Evolutionary conservation across 2,329 filamentous ascomycete genomes (phyloP).

Genomic region (Exophiala xenobiotica): DNA sequence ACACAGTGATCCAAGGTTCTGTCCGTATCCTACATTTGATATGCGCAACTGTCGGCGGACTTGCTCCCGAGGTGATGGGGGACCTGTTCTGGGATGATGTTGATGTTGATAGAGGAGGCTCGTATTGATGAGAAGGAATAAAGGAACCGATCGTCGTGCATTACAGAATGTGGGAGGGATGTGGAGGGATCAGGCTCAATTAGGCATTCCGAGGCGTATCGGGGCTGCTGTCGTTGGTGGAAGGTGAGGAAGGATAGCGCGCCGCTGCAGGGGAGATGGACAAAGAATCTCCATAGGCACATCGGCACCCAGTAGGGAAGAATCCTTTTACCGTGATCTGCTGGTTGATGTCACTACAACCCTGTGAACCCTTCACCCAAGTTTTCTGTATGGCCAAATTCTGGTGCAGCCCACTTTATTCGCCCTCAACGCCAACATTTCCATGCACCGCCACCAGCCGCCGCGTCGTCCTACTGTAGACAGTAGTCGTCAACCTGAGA

Average conservation of each 20-base stretch:
- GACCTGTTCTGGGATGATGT: no score
- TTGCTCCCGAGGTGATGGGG: no score
- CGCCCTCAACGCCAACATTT: not conserved
- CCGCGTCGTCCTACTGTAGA: no score
- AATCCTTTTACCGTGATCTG: not conserved
- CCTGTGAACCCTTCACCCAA: not conserved
- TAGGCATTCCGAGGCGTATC: not conserved
- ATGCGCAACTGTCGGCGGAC: no score
- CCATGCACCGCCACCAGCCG: constrained; percentile 13
- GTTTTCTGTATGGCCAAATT: not conserved
- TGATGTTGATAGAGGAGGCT: no score
- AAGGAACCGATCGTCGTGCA: no score
- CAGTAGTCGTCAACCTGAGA: no score
- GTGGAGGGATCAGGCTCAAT: not conserved
- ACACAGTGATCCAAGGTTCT: no score
- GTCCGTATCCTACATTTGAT: no score
- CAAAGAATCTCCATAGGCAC: not conserved
- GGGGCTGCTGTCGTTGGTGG: not conserved
- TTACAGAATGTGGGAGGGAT: no score
- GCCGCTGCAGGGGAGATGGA: not conserved
- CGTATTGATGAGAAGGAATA: not conserved
- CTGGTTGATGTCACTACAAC: constrained; percentile 1
- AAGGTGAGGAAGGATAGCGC: not conserved
- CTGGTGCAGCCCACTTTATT: constrained; percentile 1
- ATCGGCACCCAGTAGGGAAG: not conserved